Evolutionary conservation across 352 stramenopile genomes (phyloP).

Genomic region (Phytophthora pseudosyringae): DNA sequence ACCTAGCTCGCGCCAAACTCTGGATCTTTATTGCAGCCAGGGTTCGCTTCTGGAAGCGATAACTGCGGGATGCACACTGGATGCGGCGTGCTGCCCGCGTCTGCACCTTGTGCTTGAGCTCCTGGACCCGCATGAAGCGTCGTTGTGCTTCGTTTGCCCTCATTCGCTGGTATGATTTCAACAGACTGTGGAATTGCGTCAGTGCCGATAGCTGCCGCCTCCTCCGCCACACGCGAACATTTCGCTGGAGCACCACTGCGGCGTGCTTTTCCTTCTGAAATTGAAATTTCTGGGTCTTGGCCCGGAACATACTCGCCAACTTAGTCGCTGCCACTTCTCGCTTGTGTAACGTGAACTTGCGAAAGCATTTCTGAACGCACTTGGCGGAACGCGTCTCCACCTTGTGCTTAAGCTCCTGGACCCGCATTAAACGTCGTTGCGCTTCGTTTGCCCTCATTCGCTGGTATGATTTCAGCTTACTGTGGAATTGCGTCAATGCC

Average conservation of each 20-base stretch:
- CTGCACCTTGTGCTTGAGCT: slow-evolving; percentile 30
- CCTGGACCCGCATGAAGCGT: slow-evolving; percentile 15
- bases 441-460: slow-evolving; percentile 37
- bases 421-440: slow-evolving; percentile 19
- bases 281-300: slow-evolving; percentile 22
- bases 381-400: slow-evolving; percentile 41
- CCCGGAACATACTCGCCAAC: slow-evolving; percentile 40
- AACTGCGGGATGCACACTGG: slow-evolving; percentile 22
- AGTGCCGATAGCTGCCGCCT: slow-evolving; percentile 41
- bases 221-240: slow-evolving; percentile 46
- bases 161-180: slow-evolving; percentile 47
- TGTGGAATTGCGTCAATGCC: slow-evolving; percentile 45
- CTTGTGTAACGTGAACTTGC: slow-evolving; percentile 29
- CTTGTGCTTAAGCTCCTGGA: slow-evolving; percentile 22
- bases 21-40: slow-evolving; percentile 47
- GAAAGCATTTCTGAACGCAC: slow-evolving; percentile 39
- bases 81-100: slow-evolving; percentile 28
- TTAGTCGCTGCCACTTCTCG: slow-evolving; percentile 36
- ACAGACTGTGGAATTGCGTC: slow-evolving; percentile 43
- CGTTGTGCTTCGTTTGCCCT: slow-evolving; percentile 30
- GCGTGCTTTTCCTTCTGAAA: slow-evolving; percentile 37
- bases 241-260: slow-evolving; percentile 43
- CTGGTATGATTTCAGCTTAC: slow-evolving; percentile 44
- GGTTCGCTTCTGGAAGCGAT: slow-evolving; percentile 27
- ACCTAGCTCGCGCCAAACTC: slow-evolving; percentile 26